Evolutionary conservation across 2,329 filamentous ascomycete genomes (phyloP).

Genomic region (Cordyceps pruinosa): DNA sequence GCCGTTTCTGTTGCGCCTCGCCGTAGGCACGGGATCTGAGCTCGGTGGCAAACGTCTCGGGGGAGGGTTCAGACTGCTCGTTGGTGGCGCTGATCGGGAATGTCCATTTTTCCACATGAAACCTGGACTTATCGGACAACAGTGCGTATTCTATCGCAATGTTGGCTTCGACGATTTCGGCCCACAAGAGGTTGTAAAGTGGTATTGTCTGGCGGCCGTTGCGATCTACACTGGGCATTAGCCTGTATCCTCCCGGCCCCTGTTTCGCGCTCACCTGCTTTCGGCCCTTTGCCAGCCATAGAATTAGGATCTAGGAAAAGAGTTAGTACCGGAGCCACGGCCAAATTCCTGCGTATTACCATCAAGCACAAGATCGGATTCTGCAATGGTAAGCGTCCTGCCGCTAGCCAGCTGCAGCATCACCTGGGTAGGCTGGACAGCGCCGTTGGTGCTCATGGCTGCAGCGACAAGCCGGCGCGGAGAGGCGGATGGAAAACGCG

Average conservation of each 20-base stretch:
- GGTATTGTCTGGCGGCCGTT: constrained; percentile 45
- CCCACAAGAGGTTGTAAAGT: constrained; percentile 81
- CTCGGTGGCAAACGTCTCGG: constrained; percentile 55
- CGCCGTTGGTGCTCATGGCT: constrained; percentile 4
- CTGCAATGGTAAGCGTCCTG: background rate
- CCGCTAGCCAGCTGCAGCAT: constrained; percentile 2
- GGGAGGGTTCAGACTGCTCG: constrained; percentile 26
- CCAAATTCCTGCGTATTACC: background rate
- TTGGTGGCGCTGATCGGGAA: constrained; percentile 34
- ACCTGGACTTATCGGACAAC: constrained; percentile 48
- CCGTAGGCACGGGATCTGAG: constrained; percentile 67
- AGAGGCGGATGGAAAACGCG: background rate
- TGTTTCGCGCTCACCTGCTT: background rate
- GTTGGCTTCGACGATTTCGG: constrained; percentile 52
- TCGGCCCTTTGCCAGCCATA: background rate
- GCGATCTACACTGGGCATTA: constrained; percentile 17
- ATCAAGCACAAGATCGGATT: background rate
- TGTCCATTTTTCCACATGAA: constrained; percentile 54
- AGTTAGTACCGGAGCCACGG: background rate
- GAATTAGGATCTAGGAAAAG: background rate
- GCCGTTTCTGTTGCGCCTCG: constrained; percentile 59
- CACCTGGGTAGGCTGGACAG: background rate
- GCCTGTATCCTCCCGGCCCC: background rate
- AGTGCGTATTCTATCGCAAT: constrained; percentile 69
- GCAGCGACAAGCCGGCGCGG: background rate